Conservation (phyloP, 176 grass and related monocot genomes). For the Metroxylon sagu region DNA sequence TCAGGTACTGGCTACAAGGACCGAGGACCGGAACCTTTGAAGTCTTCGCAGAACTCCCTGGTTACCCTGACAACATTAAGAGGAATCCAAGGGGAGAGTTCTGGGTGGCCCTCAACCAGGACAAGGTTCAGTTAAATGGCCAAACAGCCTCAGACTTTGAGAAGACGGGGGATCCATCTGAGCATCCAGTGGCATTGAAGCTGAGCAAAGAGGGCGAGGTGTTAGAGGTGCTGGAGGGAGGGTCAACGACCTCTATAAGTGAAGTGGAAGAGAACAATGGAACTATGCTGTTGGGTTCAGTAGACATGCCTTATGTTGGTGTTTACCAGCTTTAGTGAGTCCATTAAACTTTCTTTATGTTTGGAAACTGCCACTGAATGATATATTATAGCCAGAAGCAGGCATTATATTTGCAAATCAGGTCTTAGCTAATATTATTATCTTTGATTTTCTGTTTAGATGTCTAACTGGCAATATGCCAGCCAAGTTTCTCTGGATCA, state of each 20-base stretch:
- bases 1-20: conserved; percentile 61
- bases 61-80: conserved; percentile 86
- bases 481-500: no score
- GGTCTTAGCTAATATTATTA: no score
- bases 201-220: conserved; percentile 26
- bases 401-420: no score
- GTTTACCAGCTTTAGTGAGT: conserved; percentile 12
- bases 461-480: no score
- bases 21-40: conserved; percentile 25
- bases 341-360: no score
- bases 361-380: no score
- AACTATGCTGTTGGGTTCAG: conserved; percentile 64
- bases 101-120: conserved; percentile 63
- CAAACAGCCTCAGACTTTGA: neutral
- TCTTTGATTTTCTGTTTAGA: no score
- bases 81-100: conserved; percentile 31
- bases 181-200: conserved; percentile 46
- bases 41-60: conserved; percentile 51
- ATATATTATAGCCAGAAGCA: no score
- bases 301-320: conserved; percentile 56
- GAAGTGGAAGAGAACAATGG: conserved; percentile 60
- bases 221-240: conserved; percentile 37
- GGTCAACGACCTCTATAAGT: conserved; percentile 34
- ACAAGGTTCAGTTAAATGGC: conserved; percentile 26
- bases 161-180: neutral